phyloP scores from a whole-genome alignment of 1,139 yeast species.

The Casaregolazyma lundiana region DNA sequence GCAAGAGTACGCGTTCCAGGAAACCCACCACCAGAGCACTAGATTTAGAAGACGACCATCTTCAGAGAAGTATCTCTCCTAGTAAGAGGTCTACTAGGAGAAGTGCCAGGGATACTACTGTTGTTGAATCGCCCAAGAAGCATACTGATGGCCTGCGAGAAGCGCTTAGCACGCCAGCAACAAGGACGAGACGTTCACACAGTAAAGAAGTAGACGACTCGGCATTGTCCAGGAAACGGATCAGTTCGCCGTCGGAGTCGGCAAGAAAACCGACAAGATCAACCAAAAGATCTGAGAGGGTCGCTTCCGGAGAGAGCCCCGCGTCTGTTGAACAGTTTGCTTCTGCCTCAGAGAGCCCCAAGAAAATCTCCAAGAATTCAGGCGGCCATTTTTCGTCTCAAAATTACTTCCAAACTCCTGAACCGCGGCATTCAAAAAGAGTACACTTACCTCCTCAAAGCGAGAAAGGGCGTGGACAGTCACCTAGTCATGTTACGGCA shows the following conservation, averaged over 20 bases:
- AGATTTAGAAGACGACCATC: slow-evolving; percentile 1
- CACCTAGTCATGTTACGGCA: not conserved
- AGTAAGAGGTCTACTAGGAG: slow-evolving; percentile 6
- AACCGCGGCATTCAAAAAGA: not conserved
- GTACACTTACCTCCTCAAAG: not conserved
- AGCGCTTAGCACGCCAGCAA: not conserved
- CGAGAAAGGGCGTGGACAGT: not conserved
- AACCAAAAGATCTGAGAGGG: slow-evolving; percentile 9
- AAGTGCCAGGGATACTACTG: slow-evolving; percentile 7
- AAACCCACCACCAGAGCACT: not conserved
- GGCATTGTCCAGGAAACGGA: not conserved
- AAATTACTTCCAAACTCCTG: slow-evolving; percentile 34
- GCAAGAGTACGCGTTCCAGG: not conserved
- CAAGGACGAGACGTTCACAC: not conserved
- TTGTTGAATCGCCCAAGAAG: slow-evolving; percentile 1
- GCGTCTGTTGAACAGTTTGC: slow-evolving; percentile 7
- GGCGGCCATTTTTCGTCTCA: slow-evolving; percentile 33
- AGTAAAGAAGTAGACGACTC: slow-evolving; percentile 9
- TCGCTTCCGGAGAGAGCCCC: slow-evolving; percentile 4
- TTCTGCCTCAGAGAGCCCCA: not conserved
- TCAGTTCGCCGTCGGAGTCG: slow-evolving; percentile 3
- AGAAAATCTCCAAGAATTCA: slow-evolving; percentile 2
- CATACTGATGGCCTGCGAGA: slow-evolving; percentile 7
- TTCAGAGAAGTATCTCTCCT: slow-evolving; percentile 4
- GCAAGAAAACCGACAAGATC: slow-evolving; percentile 10